Conservation (phyloP, 2,329 filamentous ascomycete species). For the Hypoxylon sp. region DNA sequence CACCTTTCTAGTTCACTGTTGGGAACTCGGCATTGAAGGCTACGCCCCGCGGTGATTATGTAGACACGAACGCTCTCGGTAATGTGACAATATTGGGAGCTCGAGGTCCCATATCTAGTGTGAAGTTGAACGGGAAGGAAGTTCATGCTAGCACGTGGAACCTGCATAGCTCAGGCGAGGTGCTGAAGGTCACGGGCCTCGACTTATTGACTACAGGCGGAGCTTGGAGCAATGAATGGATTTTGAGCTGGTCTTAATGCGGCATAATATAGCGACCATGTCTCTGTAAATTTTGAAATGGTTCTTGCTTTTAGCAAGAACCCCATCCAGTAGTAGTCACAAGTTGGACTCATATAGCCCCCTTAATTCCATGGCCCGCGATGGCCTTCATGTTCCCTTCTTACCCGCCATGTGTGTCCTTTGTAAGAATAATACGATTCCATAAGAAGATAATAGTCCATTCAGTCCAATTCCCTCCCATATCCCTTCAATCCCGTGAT, state of each 20-base stretch:
- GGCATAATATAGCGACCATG: background rate
- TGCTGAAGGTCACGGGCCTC: constrained; percentile 67
- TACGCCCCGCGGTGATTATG: constrained; percentile 65
- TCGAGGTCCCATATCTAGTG: constrained; percentile 55
- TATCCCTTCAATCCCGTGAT: background rate
- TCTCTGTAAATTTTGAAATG: background rate
- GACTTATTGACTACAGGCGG: constrained; percentile 64
- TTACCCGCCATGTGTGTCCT: background rate
- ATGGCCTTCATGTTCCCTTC: background rate
- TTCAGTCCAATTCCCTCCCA: background rate
- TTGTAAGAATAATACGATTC: background rate
- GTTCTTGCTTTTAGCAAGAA: constrained; percentile 4
- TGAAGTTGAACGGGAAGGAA: constrained; percentile 66
- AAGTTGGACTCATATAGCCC: constrained; percentile 6
- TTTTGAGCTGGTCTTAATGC: constrained; percentile 65
- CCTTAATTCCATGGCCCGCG: background rate
- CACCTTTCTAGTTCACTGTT: constrained; percentile 59
- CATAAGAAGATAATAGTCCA: background rate
- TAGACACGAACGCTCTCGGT: constrained; percentile 70
- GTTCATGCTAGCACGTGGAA: constrained; percentile 62
- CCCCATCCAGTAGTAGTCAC: background rate
- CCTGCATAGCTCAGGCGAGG: constrained; percentile 64
- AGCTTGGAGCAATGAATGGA: constrained; percentile 73
- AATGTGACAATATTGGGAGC: constrained; percentile 77
- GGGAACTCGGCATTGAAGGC: constrained; percentile 63